Evolutionary conservation across 208 protist genomes (phyloP), one percentile per base, ranked within the genome.

Genomic region (Leishmania amazonensis): DNA sequence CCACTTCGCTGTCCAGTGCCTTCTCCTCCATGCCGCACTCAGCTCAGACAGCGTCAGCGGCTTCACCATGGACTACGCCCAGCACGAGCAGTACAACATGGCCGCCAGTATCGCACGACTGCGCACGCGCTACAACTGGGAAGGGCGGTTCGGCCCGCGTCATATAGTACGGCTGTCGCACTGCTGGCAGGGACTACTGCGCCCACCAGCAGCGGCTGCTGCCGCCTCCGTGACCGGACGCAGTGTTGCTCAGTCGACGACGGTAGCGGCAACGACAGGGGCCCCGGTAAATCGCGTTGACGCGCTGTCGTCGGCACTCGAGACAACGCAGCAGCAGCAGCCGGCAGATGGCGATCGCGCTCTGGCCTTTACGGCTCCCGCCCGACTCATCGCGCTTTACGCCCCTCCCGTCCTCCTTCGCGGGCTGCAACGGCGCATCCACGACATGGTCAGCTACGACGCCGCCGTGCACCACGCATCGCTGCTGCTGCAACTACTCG

Each of bases 1-100:
- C 67, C 88, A 92, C 78, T 49, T 94, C 62, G 38, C 87, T 17
- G 93, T 93, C 64, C 93, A 97, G 80, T 88, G 91, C 47, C 88
- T 97, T 21, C 80, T 91, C 17, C 78, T 95, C 13, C 83, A 85
- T 35, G 87, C 84, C 5, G 81, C 90, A 0, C 75, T 95, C n/a
- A 65, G 71, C 64, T 74, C 80, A 1, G 78, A 85, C 47, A 58
- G 54, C 9, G 31, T 38, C 71, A 58, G 15, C 71, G n/a, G 24
- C 71, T 5, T n/a, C 38, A 47, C 47, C 5, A 35, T 8, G 38
- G 31, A 45, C 54, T 17, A 47, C n/a, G 11, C 24, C 49, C 72
- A 42, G 49, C 47, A 76, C 47, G 42, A 42, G 49, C 47, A 42
- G 31, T 76, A 45, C 49, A 17, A 62, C 6, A 54, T 2, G 49